These are phyloP conservation scores for Ziziphus jujuba DNA, from an alignment of 306 rosid genomes.

Conservation along the genomic window DNA sequence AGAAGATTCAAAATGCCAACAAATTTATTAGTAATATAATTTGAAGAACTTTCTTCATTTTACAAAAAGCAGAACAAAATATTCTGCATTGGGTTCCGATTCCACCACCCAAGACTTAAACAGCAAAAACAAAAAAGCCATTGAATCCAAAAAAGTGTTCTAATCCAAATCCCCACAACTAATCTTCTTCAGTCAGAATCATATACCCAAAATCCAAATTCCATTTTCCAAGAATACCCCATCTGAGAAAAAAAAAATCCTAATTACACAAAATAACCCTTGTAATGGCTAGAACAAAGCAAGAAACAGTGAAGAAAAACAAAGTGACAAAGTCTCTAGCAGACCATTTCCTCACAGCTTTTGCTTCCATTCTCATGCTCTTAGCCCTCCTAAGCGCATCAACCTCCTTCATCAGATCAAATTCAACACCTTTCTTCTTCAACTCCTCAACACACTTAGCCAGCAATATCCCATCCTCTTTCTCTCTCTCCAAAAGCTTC, in stretches of 20 bases:
- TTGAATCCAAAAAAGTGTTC: too few species aligned
- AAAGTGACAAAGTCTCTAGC: conserved; percentile 71
- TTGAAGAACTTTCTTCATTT: conserved; percentile 7
- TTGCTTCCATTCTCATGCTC: conserved; percentile 68
- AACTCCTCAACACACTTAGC: conserved; percentile 76
- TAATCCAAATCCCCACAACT: too few species aligned
- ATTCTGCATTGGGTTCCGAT: conserved; percentile 52
- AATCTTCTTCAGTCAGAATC: not conserved
- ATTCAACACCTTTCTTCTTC: conserved; percentile 85
- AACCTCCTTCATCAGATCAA: conserved; percentile 89
- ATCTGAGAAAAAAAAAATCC: not conserved
- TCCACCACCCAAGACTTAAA: too few species aligned
- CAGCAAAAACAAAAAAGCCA: too few species aligned
- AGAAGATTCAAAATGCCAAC: not conserved
- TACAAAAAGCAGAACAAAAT: conserved; percentile 68
- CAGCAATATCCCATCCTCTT: conserved; percentile 64
- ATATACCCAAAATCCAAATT: too few species aligned
- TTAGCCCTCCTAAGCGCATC: conserved; percentile 92
- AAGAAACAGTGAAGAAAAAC: conserved; percentile 70
- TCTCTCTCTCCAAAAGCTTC: conserved; percentile 79
- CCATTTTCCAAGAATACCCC: not conserved
- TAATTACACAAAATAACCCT: conserved; percentile 74
- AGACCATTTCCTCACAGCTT: conserved; percentile 79
- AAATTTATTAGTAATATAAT: not conserved
- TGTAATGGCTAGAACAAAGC: conserved; percentile 63